phyloP scores from a whole-genome alignment of 2,329 filamentous ascomycete genomes.

The Colletotrichum viniferum region DNA sequence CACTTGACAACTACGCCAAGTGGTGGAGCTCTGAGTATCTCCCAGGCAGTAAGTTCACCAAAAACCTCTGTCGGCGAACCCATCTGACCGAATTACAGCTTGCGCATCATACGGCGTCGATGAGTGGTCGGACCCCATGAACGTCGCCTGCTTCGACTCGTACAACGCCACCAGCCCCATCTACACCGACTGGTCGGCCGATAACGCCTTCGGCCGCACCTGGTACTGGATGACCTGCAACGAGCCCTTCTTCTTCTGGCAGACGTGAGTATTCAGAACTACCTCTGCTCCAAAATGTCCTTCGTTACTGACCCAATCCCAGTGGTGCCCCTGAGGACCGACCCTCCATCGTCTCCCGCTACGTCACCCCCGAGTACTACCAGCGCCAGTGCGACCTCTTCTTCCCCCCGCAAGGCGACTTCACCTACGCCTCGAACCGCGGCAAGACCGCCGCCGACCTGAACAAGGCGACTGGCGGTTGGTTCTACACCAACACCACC shows the following conservation, averaged over 20 bases:
- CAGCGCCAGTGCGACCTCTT: constrained; percentile 58
- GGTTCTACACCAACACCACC: constrained; percentile 53
- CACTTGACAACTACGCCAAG: constrained; percentile 57
- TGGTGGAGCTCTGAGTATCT: constrained; percentile 53
- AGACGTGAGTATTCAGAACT: constrained; percentile 41
- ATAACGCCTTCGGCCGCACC: constrained; percentile 53
- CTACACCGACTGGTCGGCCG: constrained; percentile 52
- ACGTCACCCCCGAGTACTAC: constrained; percentile 56
- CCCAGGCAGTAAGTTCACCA: constrained; percentile 47
- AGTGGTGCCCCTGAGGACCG: constrained; percentile 49
- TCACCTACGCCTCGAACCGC: constrained; percentile 49
- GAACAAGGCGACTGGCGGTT: constrained; percentile 58
- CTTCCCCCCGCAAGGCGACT: constrained; percentile 57
- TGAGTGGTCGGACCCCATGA: constrained; percentile 42
- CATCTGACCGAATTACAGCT: constrained; percentile 28
- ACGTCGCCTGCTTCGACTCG: constrained; percentile 56
- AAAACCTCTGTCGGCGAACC: not conserved
- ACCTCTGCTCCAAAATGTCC: too few species aligned
- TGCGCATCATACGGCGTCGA: constrained; percentile 53
- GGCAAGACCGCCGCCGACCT: constrained; percentile 52
- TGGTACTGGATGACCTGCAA: constrained; percentile 69
- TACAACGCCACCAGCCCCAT: constrained; percentile 53
- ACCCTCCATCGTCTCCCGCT: constrained; percentile 55
- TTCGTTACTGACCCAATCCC: constrained; percentile 12
- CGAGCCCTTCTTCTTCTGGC: constrained; percentile 54